These are phyloP conservation scores for Colletotrichum scovillei DNA, from an alignment of 2,329 filamentous ascomycete genomes.

Conservation along the genomic window DNA sequence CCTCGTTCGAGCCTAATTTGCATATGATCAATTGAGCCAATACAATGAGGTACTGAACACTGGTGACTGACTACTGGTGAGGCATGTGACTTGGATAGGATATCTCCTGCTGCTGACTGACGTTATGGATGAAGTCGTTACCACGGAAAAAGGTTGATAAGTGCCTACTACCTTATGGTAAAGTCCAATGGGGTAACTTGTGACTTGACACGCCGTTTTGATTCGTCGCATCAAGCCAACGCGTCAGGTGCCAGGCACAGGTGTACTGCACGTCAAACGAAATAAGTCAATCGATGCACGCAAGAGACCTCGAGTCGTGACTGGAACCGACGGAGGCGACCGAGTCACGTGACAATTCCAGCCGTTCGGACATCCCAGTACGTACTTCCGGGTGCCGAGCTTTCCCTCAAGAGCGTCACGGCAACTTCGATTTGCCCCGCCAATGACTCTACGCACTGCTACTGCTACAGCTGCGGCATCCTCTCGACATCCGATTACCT, in stretches of 20 bases:
- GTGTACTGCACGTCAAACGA: background rate
- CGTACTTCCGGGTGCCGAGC: slow-evolving; percentile 29
- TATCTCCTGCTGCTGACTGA: background rate
- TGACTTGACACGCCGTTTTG: background rate
- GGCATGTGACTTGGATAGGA: no score
- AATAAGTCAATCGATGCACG: background rate
- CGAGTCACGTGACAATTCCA: background rate
- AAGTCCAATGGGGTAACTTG: no score
- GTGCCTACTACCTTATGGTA: no score
- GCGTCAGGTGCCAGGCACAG: background rate
- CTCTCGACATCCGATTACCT: slow-evolving; percentile 49
- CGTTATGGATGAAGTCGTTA: background rate
- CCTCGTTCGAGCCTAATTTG: slow-evolving; percentile 33
- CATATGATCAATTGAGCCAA: slow-evolving; percentile 27
- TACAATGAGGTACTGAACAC: background rate
- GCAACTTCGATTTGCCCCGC: slow-evolving; percentile 47
- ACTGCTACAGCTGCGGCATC: slow-evolving; percentile 41
- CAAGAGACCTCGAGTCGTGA: background rate
- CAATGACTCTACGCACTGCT: slow-evolving; percentile 47
- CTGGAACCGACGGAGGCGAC: background rate
- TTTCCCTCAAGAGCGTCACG: slow-evolving; percentile 41
- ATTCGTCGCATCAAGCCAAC: background rate
- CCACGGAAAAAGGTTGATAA: background rate
- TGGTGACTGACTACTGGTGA: background rate
- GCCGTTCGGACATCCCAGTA: background rate